Conservation (phyloP, 2,329 filamentous ascomycete genomes). For the Penicillium griseofulvum region DNA sequence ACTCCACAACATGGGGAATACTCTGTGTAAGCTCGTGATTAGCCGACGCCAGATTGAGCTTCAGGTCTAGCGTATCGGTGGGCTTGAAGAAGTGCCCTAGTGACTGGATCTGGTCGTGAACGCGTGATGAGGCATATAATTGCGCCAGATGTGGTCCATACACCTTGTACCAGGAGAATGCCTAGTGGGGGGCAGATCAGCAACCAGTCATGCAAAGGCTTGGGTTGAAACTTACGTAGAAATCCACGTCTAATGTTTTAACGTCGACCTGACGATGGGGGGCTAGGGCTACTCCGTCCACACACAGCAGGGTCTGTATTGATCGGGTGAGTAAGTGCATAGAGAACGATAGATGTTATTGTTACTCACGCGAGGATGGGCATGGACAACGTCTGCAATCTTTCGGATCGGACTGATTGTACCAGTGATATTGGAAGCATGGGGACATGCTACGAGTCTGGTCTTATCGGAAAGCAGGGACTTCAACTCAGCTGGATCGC, state of each 20-base stretch:
- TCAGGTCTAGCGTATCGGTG: constrained; percentile 58
- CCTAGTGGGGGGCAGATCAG: constrained; percentile 18
- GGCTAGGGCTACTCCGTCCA: constrained; percentile 75
- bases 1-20: constrained; percentile 61
- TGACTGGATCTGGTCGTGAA: constrained; percentile 56
- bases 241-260: constrained; percentile 65
- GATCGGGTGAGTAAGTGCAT: background rate
- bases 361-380: constrained; percentile 41
- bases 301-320: constrained; percentile 58
- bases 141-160: constrained; percentile 73
- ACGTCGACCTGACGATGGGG: constrained; percentile 72
- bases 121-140: constrained; percentile 62
- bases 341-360: too few species aligned
- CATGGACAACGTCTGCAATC: constrained; percentile 40
- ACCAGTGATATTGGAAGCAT: constrained; percentile 71
- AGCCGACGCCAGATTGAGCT: constrained; percentile 65
- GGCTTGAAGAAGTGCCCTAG: constrained; percentile 68
- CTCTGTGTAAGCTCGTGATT: constrained; percentile 68
- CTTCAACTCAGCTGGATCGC: constrained; percentile 57
- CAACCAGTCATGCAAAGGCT: background rate
- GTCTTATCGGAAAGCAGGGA: constrained; percentile 63
- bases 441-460: constrained; percentile 69
- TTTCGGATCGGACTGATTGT: constrained; percentile 56
- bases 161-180: constrained; percentile 81
- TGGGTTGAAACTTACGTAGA: constrained; percentile 52